Evolutionary conservation across 164 flowering plant genomes (phyloP), one percentile per base, ranked within the genome.

Genomic region (grape (Vitis vinifera)): DNA sequence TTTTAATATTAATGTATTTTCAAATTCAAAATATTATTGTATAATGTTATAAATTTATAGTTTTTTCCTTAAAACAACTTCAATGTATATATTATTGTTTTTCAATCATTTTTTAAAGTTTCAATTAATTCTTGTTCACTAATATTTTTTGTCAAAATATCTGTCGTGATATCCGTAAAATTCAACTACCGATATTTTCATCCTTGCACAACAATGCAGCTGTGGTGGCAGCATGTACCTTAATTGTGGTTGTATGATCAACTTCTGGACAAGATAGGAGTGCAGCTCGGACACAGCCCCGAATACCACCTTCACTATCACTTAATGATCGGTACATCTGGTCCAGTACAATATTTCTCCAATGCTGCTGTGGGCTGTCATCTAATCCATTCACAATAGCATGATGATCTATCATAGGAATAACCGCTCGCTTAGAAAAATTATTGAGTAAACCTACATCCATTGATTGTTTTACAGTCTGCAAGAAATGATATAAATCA

Each of bases 271-370:
- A 73, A 59, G 44, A 73, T 31, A 62, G 64, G 78, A 84, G 74
- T 57, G 80, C 89, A 62, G 80, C 80, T 9, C 29, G 79, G 51
- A 86, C 70, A 77, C 88, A 82, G 14, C 69, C 65, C 51, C 51
- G 71, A 61, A 87, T 66, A 47, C 84, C 86, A 72, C 78, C 81
- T 51, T 77, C 87, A 66, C 70, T 66, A 63, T 59, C 76, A 62
- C 72, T 68, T 14, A 80, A 44, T 31, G 86, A 82, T 67, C 73
- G 79, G 27, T 53, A 81, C 29, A 85, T 74, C 59, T 73, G 76
- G 62, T 83, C 81, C 70, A 87, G 66, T 37, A 82, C 74, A 74
- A 76, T 37, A 66, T 73, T 76, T 67, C 78, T 80, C 82, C 85
- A 82, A 49, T 68, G 75, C 29, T 64, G 60, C 62, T 59, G 50